Percentiles rank a stretch among this genome's conserved stretches.
Conservation (phyloP, 2,329 filamentous ascomycete species). For the Hypoxylon sp. region DNA sequence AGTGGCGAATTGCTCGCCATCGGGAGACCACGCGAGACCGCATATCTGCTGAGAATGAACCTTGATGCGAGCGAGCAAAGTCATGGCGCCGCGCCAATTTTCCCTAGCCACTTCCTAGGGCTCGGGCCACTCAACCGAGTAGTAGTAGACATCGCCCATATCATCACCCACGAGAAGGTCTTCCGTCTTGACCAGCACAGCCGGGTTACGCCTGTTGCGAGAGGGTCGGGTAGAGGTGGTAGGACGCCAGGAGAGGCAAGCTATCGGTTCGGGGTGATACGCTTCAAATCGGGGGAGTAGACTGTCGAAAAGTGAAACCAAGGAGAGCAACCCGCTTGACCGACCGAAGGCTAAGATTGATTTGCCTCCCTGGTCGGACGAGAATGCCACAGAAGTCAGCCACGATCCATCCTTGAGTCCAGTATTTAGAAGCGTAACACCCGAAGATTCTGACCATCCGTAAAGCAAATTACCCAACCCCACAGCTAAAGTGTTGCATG, state of each 20-base stretch:
- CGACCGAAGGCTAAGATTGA: conserved; percentile 88
- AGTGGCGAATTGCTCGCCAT: conserved; percentile 83
- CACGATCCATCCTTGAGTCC: conserved; percentile 64
- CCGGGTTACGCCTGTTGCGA: conserved; percentile 61
- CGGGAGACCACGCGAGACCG: conserved; percentile 86
- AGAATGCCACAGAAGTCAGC: conserved; percentile 92
- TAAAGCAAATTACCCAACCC: conserved; percentile 85
- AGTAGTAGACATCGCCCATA: conserved; percentile 85
- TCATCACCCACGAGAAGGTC: conserved; percentile 91
- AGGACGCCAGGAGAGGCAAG: conserved; percentile 86
- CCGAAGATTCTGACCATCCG: conserved; percentile 84
- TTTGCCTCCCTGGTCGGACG: conserved; percentile 79
- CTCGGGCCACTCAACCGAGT: conserved; percentile 86
- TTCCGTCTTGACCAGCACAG: conserved; percentile 74
- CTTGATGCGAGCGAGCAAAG: conserved; percentile 79
- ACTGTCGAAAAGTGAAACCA: conserved; percentile 82
- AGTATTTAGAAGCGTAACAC: conserved; percentile 70
- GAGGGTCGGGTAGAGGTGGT: conserved; percentile 67
- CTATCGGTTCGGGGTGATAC: conserved; percentile 77
- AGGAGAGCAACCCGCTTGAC: conserved; percentile 78
- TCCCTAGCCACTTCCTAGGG: conserved; percentile 72
- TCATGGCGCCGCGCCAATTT: conserved; percentile 83
- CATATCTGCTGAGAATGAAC: conserved; percentile 93
- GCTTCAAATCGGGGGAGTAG: conserved; percentile 79
- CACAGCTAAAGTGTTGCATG: conserved; percentile 82